phyloP scores from a whole-genome alignment of 2,329 filamentous ascomycete genomes.

The Thielaviopsis euricoi region DNA sequence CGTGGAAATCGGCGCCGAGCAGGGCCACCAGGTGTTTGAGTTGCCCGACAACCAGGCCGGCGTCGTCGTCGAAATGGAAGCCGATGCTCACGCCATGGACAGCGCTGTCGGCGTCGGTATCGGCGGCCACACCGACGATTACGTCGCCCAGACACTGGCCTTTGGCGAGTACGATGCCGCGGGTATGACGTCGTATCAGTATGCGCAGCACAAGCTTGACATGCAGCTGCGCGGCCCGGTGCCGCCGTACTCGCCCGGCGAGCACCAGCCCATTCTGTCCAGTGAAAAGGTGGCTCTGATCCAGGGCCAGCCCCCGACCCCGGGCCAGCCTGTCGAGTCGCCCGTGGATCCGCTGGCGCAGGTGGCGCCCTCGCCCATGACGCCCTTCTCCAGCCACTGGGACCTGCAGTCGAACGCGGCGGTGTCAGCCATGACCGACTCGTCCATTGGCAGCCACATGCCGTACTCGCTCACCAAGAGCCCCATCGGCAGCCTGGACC shows the following conservation, averaged over 20 bases:
- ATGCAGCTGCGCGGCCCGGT: constrained; percentile 33
- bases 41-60: constrained; percentile 26
- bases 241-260: constrained; percentile 31
- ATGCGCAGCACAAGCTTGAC: constrained; percentile 32
- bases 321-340: not conserved
- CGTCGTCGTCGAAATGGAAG: constrained; percentile 32
- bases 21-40: constrained; percentile 34
- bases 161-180: constrained; percentile 23
- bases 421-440: not conserved
- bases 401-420: not conserved
- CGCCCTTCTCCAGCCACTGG: too few species aligned
- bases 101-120: constrained; percentile 22
- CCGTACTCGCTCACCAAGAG: not conserved
- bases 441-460: too few species aligned
- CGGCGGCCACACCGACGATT: constrained; percentile 22
- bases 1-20: constrained; percentile 26
- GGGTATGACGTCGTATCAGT: constrained; percentile 31
- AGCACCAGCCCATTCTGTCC: not conserved
- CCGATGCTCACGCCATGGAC: too few species aligned
- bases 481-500: not conserved
- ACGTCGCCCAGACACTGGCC: not conserved
- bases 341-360: too few species aligned
- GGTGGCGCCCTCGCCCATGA: too few species aligned
- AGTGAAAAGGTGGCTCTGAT: constrained; percentile 5
- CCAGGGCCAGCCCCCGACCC: not conserved